Base-by-base conservation (phyloP, 495 filamentous ascomycete genomes). In the Chlorociboria aeruginascens region DNA sequence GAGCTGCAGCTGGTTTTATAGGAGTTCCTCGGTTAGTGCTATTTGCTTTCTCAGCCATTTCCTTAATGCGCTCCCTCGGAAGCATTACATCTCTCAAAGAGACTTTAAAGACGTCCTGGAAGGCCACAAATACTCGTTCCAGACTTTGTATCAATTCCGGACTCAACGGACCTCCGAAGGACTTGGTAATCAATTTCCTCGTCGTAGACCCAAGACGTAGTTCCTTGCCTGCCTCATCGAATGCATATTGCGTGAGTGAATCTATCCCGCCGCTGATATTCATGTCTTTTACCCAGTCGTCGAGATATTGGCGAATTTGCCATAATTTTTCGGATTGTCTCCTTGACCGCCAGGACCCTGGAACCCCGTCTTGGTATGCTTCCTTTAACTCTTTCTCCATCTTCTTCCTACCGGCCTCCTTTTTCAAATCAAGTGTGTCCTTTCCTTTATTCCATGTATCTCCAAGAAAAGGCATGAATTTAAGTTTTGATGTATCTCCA, bases 381-480 rank as follows among this genome's bases (percentile, higher is more conserved):
- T 48, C 39, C 16, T 48, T 32, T 8, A 56, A 25, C 32, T 60
- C 57, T 40, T 50, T 36, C 9, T 52, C 11, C n/a, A 55, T 30
- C 29, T 41, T 28, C 31, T 2, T 25, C 20, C 20, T 25, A 25
- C 20, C 20, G 1, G 20, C 20, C 20, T 25, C 20, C 20, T 25
- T 25, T 25, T 25, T 51, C 20, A 7, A 17, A 28, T 25, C 50
- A 16, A 1, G 31, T 16, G 25, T 45, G 13, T 13, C 41, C 46
- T 30, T 36, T 33, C 17, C 39, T 12, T 12, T 35, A 16, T 25
- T 39, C 47, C 12, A 33, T 17, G 35, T 17, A 33, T 54, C 49
- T 32, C 31, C 43, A 17, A 56, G n/a, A n/a, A 43, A 54, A 8
- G 53, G 57, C 17, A 54, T 50, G 34, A 47, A 60, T 39, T 43